Conservation (phyloP, 768 basidiomycete species). For the Porphyrellus cyaneotinctus region DNA sequence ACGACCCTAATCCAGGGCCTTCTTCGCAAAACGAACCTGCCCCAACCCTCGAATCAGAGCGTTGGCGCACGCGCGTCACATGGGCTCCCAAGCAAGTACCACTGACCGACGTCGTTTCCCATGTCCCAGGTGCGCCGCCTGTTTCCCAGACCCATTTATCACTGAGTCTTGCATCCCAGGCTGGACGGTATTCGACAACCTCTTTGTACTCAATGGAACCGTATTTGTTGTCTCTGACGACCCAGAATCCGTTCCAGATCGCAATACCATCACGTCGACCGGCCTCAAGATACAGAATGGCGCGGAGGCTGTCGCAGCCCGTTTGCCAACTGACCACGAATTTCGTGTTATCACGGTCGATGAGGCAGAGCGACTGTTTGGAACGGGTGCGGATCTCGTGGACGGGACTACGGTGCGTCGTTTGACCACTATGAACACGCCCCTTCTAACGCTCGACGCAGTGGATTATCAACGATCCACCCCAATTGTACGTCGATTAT, state of each 20-base stretch:
- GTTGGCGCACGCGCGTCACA: conserved; percentile 34
- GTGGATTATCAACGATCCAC: conserved; percentile 81
- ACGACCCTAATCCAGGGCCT: neutral
- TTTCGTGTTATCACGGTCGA: conserved; percentile 69
- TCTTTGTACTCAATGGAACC: conserved; percentile 79
- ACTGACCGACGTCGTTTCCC: conserved; percentile 63
- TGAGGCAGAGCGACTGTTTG: conserved; percentile 67
- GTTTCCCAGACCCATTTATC: neutral
- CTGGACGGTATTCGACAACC: conserved; percentile 85
- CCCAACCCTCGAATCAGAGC: conserved; percentile 18
- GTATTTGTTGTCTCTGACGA: conserved; percentile 78
- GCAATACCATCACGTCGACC: conserved; percentile 67
- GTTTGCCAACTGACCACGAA: conserved; percentile 74
- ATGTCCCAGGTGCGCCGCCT: conserved; percentile 58
- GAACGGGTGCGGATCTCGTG: conserved; percentile 64
- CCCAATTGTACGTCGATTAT: conserved; percentile 65
- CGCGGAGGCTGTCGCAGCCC: conserved; percentile 46
- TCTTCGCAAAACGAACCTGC: conserved; percentile 5
- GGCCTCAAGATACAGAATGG: conserved; percentile 58
- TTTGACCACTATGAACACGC: neutral
- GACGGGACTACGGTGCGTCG: conserved; percentile 67
- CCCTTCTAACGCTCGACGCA: conserved; percentile 25
- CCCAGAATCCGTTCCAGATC: conserved; percentile 61
- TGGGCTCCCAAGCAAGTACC: conserved; percentile 43
- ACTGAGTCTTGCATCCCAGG: conserved; percentile 40